Conservation (phyloP, 345 rosid species). For the Turnera subulata region DNA sequence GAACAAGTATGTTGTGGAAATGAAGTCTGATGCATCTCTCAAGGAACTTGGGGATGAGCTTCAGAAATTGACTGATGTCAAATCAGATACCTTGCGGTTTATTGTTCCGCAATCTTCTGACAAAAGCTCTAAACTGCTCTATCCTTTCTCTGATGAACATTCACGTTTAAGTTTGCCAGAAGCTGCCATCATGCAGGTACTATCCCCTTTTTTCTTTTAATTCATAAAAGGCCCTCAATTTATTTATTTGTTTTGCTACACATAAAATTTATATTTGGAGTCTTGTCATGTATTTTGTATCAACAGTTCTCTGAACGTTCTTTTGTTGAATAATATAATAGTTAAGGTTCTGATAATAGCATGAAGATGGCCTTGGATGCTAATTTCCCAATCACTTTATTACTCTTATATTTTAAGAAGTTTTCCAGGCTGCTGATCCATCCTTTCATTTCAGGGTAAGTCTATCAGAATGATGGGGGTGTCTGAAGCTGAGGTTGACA, state of each 20-base stretch:
- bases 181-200: conserved; percentile 56
- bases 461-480: conserved; percentile 93
- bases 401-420: background rate
- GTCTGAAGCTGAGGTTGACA: conserved; percentile 58
- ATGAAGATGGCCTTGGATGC: no score
- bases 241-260: background rate
- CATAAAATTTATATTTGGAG: background rate
- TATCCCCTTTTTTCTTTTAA: background rate
- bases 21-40: conserved; percentile 45
- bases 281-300: background rate
- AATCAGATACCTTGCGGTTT: conserved; percentile 66
- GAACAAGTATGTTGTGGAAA: conserved; percentile 51
- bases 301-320: no score
- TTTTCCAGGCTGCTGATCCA: conserved; percentile 4
- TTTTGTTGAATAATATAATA: no score
- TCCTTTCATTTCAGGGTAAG: conserved; percentile 49
- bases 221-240: background rate
- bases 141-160: conserved; percentile 65
- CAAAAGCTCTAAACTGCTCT: conserved; percentile 64
- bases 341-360: no score
- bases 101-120: conserved; percentile 53
- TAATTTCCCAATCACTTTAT: background rate
- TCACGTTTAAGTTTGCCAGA: conserved; percentile 50
- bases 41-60: conserved; percentile 70
- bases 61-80: conserved; percentile 61